Conservation (phyloP, 2,329 filamentous ascomycete species). For the Fusarium protoensiforme region DNA sequence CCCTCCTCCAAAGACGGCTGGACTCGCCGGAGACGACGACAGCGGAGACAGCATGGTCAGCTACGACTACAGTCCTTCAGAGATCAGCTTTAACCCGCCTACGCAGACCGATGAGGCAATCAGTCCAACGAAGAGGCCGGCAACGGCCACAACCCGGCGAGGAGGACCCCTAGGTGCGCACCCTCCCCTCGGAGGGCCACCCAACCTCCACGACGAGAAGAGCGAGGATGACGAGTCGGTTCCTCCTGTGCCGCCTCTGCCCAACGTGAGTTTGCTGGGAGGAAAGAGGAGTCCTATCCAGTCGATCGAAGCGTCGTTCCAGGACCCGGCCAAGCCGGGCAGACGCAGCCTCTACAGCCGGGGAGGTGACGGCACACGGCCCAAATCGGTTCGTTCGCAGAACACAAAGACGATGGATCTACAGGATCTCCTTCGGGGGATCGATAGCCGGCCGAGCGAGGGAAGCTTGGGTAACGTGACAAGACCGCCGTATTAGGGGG, state of each 20-base stretch:
- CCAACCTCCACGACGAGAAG: conserved; percentile 45
- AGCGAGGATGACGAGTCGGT: conserved; percentile 53
- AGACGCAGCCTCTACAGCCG: conserved; percentile 56
- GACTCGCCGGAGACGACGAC: conserved; percentile 56
- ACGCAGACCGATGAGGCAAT: conserved; percentile 45
- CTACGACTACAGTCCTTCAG: conserved; percentile 75
- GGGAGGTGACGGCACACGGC: conserved; percentile 52
- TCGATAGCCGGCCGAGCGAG: conserved; percentile 61
- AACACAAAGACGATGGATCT: conserved; percentile 56
- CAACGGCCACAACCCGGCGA: conserved; percentile 47
- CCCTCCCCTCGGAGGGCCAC: conserved; percentile 47
- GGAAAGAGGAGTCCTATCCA: conserved; percentile 44
- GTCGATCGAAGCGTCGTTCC: conserved; percentile 45
- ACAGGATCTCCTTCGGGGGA: conserved; percentile 60
- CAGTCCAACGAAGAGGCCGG: conserved; percentile 47
- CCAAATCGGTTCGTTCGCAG: conserved; percentile 48
- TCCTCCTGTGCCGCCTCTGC: conserved; percentile 68
- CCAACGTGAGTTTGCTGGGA: conserved; percentile 49
- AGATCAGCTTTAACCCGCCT: conserved; percentile 68
- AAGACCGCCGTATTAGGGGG: conserved; percentile 60
- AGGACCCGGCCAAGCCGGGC: conserved; percentile 50
- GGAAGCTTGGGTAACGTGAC: conserved; percentile 58
- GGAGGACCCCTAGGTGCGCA: conserved; percentile 59
- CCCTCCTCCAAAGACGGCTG: conserved; percentile 51
- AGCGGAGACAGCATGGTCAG: conserved; percentile 77